Base-by-base conservation (phyloP, 495 filamentous ascomycete species). In the Tetracladium marchalianum region DNA sequence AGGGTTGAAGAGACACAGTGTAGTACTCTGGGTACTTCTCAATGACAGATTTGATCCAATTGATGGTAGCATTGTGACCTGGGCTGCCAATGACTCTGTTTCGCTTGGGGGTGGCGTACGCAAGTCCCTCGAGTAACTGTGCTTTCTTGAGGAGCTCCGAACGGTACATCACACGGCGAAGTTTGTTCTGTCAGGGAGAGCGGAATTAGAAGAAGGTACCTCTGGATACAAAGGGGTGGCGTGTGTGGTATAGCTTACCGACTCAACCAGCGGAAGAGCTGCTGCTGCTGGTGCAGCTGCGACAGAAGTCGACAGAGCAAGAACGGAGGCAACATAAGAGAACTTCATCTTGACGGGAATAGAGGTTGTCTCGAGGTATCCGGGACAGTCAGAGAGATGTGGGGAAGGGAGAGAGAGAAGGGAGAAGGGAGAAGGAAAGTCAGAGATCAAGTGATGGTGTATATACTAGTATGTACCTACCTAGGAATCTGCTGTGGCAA, bases 41-140 rank as follows among this genome's bases (percentile, higher is more conserved):
- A 6, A 69, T 62, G 37, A 81, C 61, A 38, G 69, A 60, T 32
- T 69, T 58, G 51, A 87, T 56, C 49, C 70, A 87, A 35, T 82
- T 65, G 44, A 82, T 71, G 0, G 78, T 87, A 49, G 69, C 67
- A 34, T 80, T 73, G 62, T 86, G 82, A 31, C 78, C 80, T 5
- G 57, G 51, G 15, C 70, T 62, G 22, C 81, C 79, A 53, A 83
- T 80, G 17, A 77, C 75, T 39, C 82, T 68, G 52, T 76, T 78
- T 19, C 66, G 62, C 27, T 67, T 63, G 0, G 67, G 62, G 40
- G 63, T 60, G 17, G 65, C 47, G 50, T 73, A 72, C 9, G 71
- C 72, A 39, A 75, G 64, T 27, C 35, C 47, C 19, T 50, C 40
- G 19, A 50, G 47, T 15, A 8, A 44, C 15, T 36, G 19, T n/a